These are phyloP conservation scores for Emergomyces orientalis DNA, from an alignment of 2,329 filamentous ascomycete genomes.

Conservation along the genomic window DNA sequence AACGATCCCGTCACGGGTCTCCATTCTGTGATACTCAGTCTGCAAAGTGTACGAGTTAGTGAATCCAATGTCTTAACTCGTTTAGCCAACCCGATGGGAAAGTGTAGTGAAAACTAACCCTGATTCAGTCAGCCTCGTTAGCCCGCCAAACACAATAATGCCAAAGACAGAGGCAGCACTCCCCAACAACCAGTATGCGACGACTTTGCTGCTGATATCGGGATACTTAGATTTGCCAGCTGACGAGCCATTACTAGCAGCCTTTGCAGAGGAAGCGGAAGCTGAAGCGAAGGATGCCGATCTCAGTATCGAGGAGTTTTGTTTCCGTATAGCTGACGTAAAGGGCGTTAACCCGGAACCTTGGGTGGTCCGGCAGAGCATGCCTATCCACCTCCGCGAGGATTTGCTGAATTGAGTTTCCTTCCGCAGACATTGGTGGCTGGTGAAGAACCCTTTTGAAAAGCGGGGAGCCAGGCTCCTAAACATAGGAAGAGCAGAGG, in stretches of 20 bases:
- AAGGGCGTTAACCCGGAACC: conserved; percentile 23
- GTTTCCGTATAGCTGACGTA: conserved; percentile 14
- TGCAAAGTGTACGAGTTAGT: conserved; percentile 30
- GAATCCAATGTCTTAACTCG: background rate
- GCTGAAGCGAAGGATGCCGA: conserved; percentile 8
- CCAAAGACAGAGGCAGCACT: conserved; percentile 92
- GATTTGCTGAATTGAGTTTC: conserved; percentile 23
- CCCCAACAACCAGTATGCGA: conserved; percentile 86
- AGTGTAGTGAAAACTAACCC: conserved; percentile 49
- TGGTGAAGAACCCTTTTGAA: conserved; percentile 33
- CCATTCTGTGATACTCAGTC: conserved; percentile 98
- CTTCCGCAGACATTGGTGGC: conserved; percentile 33
- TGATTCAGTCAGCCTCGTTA: conserved; percentile 91
- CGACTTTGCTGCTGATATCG: conserved; percentile 60
- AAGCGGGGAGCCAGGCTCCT: conserved; percentile 29
- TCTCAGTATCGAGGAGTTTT: conserved; percentile 6
- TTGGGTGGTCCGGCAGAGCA: conserved; percentile 18
- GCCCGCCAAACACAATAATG: conserved; percentile 87
- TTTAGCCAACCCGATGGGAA: background rate
- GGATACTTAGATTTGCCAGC: conserved; percentile 39
- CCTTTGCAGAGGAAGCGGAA: conserved; percentile 3
- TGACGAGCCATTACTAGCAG: conserved; percentile 15
- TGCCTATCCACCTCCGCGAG: conserved; percentile 25
- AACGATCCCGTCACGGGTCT: conserved; percentile 86
- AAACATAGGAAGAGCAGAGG: conserved; percentile 25